phyloP scores from a whole-genome alignment of 2,329 filamentous ascomycete genomes.

The Aaosphaeria arxii region DNA sequence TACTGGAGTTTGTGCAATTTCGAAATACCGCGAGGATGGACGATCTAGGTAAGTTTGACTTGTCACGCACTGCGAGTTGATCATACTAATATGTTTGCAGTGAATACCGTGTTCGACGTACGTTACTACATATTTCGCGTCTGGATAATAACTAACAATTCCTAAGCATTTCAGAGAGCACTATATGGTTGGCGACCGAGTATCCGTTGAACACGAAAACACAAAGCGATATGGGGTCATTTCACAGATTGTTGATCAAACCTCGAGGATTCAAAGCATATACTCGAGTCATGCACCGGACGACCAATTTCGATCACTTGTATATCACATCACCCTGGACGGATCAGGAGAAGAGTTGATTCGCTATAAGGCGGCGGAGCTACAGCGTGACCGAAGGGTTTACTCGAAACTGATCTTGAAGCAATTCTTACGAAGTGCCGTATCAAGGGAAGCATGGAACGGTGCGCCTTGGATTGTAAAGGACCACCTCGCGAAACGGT shows the following conservation, averaged over 20 bases:
- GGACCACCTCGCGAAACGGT: constrained; percentile 75
- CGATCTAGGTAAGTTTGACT: constrained; percentile 57
- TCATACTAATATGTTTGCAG: constrained; percentile 29
- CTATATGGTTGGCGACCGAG: constrained; percentile 29
- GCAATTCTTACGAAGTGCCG: constrained; percentile 91
- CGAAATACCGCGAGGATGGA: constrained; percentile 80
- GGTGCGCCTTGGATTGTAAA: constrained; percentile 98
- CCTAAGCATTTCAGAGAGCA: constrained; percentile 34
- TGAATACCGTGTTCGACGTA: constrained; percentile 32
- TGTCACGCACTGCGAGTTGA: constrained; percentile 16
- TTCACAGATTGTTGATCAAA: constrained; percentile 28
- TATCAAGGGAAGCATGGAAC: constrained; percentile 88
- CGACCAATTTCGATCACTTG: constrained; percentile 27
- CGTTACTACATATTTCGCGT: background rate
- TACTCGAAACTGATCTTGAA: constrained; percentile 94
- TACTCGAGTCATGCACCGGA: constrained; percentile 24
- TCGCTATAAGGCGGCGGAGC: constrained; percentile 51
- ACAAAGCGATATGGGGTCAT: constrained; percentile 27
- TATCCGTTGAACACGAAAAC: constrained; percentile 30
- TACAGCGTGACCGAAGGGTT: constrained; percentile 81
- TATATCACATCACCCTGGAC: constrained; percentile 32
- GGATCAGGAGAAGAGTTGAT: constrained; percentile 47
- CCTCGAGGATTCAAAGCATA: constrained; percentile 22
- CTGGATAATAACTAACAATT: background rate
- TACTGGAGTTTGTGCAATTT: constrained; percentile 90